Percentiles rank a stretch among this genome's conserved stretches.
Conservation (phyloP, 176 grass and related monocot genomes). For the Phyllostachys edulis region DNA sequence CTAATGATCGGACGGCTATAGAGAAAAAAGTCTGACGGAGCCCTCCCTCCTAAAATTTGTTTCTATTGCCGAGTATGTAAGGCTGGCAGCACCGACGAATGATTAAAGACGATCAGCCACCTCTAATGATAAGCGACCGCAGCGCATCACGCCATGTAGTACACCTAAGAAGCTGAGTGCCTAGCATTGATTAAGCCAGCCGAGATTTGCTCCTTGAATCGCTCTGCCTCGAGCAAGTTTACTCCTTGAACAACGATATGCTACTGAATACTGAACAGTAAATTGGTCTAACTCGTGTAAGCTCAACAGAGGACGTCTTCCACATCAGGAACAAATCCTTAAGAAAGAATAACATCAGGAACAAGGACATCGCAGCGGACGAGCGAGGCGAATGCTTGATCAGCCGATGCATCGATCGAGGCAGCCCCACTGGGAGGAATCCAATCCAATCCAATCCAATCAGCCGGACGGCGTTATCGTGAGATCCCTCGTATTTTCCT, state of each 20-base stretch:
- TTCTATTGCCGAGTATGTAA: neutral
- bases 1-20: no score
- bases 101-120: neutral
- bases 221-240: neutral
- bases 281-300: neutral
- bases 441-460: constrained; percentile 7
- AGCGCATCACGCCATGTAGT: neutral
- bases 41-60: no score
- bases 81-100: neutral
- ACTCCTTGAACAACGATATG: neutral
- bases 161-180: neutral
- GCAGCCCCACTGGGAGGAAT: neutral
- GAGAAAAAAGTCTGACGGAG: no score
- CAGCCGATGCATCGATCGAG: neutral
- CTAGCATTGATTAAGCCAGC: neutral
- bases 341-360: neutral
- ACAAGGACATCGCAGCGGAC: neutral
- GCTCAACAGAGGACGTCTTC: neutral
- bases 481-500: neutral
- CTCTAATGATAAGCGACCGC: neutral
- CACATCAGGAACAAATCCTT: neutral
- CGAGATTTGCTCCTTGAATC: neutral
- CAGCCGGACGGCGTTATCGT: neutral
- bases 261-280: no score
- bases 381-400: neutral